phyloP scores from a whole-genome alignment of 495 filamentous ascomycete genomes.

The Apiosordaria backusii region DNA sequence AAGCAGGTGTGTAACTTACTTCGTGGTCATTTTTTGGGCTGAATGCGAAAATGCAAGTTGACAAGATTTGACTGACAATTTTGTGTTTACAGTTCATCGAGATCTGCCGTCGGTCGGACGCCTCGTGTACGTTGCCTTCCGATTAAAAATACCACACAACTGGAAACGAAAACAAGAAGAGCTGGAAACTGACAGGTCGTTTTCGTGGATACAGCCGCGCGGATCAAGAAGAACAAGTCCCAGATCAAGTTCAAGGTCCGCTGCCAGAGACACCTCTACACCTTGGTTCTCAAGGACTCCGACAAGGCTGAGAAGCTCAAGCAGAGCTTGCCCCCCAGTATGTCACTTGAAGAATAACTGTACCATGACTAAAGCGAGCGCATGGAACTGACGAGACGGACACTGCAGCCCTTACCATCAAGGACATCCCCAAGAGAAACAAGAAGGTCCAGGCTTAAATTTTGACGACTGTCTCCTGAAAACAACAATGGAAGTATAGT shows the following conservation, averaged over 20 bases:
- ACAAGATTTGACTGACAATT: conserved; percentile 31
- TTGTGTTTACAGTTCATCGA: conserved; percentile 79
- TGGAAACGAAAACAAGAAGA: neutral
- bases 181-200: conserved; percentile 38
- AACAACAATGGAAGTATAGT: conserved; percentile 15
- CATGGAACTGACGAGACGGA: conserved; percentile 14
- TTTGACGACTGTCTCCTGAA: conserved; percentile 12
- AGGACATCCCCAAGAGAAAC: conserved; percentile 51
- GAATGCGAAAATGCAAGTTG: neutral
- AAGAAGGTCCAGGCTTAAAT: conserved; percentile 36
- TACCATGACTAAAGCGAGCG: neutral
- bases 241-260: conserved; percentile 99
- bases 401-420: conserved; percentile 42
- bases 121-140: conserved; percentile 69
- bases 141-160: neutral
- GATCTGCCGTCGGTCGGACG: conserved; percentile 98
- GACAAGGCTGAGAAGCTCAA: conserved; percentile 99
- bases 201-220: conserved; percentile 61
- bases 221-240: conserved; percentile 94
- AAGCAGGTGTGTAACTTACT: conserved; percentile 57
- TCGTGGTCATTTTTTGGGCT: neutral
- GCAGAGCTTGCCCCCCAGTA: conserved; percentile 96
- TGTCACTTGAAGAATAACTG: conserved; percentile 28
- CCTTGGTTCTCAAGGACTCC: conserved; percentile 91
- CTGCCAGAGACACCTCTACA: conserved; percentile 91